Evolutionary conservation across 345 rosid genomes (phyloP).

Genomic region (Arabidopsis suecica): DNA sequence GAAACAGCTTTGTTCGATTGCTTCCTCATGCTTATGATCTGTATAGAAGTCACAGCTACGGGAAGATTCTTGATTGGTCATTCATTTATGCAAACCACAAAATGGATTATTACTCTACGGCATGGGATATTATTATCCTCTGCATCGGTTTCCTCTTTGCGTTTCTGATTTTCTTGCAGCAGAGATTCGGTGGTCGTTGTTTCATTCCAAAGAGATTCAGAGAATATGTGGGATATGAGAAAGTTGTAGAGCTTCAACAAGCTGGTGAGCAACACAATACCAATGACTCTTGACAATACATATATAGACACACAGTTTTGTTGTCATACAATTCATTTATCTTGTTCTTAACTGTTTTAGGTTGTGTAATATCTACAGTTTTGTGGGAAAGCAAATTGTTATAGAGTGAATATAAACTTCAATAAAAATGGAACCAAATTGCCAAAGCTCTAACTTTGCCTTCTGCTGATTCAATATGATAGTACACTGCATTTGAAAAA

Average conservation of each 20-base stretch:
- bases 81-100: constrained; percentile 81
- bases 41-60: constrained; percentile 65
- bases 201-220: constrained; percentile 65
- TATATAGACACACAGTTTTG: background rate
- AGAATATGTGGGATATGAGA: constrained; percentile 59
- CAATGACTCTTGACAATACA: constrained; percentile 36
- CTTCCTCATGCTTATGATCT: constrained; percentile 93
- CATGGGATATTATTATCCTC: constrained; percentile 82
- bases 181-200: constrained; percentile 67
- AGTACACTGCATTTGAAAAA: background rate
- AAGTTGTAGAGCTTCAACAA: constrained; percentile 54
- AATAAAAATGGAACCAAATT: constrained; percentile 15
- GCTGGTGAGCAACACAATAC: constrained; percentile 13
- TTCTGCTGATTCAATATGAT: background rate
- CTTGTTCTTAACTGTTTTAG: background rate
- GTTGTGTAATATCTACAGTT: constrained; percentile 12
- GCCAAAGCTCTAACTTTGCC: background rate
- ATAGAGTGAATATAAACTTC: constrained; percentile 31
- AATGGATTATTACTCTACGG: constrained; percentile 75
- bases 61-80: constrained; percentile 61
- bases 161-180: constrained; percentile 69
- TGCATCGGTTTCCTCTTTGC: constrained; percentile 63
- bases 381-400: constrained; percentile 19
- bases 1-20: constrained; percentile 64
- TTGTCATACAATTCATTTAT: constrained; percentile 8